These are phyloP conservation scores for Camelina hispida DNA, from an alignment of 345 rosid genomes.

Conservation along the genomic window DNA sequence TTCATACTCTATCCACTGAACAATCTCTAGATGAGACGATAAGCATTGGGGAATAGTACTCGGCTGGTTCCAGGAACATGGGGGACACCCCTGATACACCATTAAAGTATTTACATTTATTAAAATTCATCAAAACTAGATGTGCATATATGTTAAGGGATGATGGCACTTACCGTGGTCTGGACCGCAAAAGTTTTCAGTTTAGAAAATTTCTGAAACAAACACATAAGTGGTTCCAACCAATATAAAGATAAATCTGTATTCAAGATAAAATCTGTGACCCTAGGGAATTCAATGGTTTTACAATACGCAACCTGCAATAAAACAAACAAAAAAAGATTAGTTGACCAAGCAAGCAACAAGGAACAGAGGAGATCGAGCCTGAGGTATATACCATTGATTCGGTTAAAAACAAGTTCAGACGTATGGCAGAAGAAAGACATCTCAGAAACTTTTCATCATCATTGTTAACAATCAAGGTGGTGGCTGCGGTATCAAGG, in stretches of 20 bases:
- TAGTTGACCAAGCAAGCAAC: not conserved
- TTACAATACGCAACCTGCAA: not conserved
- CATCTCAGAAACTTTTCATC: not conserved
- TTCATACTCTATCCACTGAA: too few species aligned
- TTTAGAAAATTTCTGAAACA: constrained; percentile 7
- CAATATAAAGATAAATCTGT: not conserved
- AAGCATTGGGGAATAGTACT: too few species aligned
- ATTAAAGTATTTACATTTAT: too few species aligned
- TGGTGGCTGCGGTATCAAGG: not conserved
- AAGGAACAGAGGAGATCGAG: not conserved
- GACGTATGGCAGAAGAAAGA: not conserved
- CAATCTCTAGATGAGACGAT: too few species aligned
- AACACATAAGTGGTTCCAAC: not conserved
- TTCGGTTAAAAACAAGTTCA: not conserved
- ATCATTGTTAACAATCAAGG: too few species aligned
- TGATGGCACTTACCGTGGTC: too few species aligned
- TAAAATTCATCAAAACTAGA: too few species aligned
- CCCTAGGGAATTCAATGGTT: not conserved
- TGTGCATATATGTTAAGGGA: too few species aligned
- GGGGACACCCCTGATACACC: too few species aligned
- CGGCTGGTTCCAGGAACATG: too few species aligned
- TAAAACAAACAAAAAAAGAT: not conserved
- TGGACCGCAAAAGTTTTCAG: not conserved
- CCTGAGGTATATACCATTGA: not conserved
- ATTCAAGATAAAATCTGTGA: rapidly evolving